Percentiles rank a stretch among this genome's conserved stretches.
Evolutionary conservation across 352 stramenopile species (phyloP).

Genomic region (Pythium brassicae): DNA sequence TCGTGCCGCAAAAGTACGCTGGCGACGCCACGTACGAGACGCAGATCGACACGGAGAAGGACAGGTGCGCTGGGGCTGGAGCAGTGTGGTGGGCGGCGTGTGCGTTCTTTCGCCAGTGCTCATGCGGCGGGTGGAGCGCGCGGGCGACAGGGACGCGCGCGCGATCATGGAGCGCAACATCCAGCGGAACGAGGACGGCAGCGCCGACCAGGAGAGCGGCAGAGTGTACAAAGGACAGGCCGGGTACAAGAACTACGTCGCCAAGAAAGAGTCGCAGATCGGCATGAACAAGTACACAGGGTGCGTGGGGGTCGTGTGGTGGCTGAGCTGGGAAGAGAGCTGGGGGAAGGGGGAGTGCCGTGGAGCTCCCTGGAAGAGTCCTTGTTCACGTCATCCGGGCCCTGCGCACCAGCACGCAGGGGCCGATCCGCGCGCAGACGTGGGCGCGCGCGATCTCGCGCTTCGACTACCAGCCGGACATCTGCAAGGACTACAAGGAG

Average conservation of each 20-base stretch:
- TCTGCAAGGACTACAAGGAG: constrained; percentile 99
- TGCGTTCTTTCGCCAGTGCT: not conserved
- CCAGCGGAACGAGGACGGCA: constrained; percentile 64
- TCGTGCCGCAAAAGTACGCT: constrained; percentile 75
- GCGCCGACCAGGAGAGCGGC: constrained; percentile 57
- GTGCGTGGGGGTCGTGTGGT: constrained; percentile 33
- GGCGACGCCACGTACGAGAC: constrained; percentile 80
- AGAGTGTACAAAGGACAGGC: constrained; percentile 82
- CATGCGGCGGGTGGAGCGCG: not conserved
- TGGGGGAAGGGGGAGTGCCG: no score
- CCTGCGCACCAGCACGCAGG: constrained; percentile 65
- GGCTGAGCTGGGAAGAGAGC: no score
- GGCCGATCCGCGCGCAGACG: constrained; percentile 92
- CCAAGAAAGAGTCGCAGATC: constrained; percentile 84
- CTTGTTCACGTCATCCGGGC: no score
- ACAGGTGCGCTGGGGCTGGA: constrained; percentile 32
- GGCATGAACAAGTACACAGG: constrained; percentile 89
- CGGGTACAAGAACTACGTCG: constrained; percentile 85
- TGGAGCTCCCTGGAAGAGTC: no score
- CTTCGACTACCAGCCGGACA: constrained; percentile 97
- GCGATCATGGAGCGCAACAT: constrained; percentile 79
- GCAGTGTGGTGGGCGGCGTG: not conserved
- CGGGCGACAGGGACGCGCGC: constrained; percentile 50
- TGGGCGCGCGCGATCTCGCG: constrained; percentile 93
- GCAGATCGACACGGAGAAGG: constrained; percentile 79